Evolutionary conservation across 352 stramenopile genomes (phyloP).

Genomic region (Globisporangium barbulae): DNA sequence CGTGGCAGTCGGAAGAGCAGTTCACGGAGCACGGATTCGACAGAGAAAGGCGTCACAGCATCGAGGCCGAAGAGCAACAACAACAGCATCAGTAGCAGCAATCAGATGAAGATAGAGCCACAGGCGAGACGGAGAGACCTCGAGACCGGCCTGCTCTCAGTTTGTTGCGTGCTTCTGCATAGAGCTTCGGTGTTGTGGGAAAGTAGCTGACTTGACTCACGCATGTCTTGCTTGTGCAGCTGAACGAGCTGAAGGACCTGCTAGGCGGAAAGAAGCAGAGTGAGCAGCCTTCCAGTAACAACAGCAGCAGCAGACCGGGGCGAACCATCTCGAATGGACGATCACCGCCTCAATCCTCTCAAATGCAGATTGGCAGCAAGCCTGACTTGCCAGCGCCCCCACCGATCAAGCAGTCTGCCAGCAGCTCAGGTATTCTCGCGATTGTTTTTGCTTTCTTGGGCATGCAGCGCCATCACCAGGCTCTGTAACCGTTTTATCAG

Average conservation of each 20-base stretch:
- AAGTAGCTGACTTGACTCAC: neutral
- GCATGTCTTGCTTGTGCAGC: constrained; percentile 17
- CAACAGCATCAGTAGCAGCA: constrained; percentile 11
- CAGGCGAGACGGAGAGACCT: constrained; percentile 12
- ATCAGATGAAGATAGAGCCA: neutral
- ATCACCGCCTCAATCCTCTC: neutral
- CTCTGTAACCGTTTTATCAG: neutral
- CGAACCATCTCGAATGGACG: neutral
- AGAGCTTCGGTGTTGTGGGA: no score
- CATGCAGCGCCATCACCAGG: neutral
- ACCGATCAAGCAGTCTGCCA: neutral
- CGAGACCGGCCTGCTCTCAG: constrained; percentile 44
- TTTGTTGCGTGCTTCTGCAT: constrained; percentile 12
- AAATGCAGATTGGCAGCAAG: neutral
- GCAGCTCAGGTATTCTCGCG: neutral
- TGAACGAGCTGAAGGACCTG: constrained; percentile 46
- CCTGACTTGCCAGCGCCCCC: neutral
- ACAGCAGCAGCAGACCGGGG: neutral
- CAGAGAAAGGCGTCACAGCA: neutral
- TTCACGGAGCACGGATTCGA: neutral
- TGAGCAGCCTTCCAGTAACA: constrained; percentile 4
- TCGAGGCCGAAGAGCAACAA: constrained; percentile 3
- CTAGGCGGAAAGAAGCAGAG: constrained; percentile 30
- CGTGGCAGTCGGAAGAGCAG: constrained; percentile 7
- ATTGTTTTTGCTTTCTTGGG: neutral